Evolutionary conservation across 2,329 filamentous ascomycete genomes (phyloP), one percentile per base, ranked within the genome.

Genomic region (Colletotrichum phormii): DNA sequence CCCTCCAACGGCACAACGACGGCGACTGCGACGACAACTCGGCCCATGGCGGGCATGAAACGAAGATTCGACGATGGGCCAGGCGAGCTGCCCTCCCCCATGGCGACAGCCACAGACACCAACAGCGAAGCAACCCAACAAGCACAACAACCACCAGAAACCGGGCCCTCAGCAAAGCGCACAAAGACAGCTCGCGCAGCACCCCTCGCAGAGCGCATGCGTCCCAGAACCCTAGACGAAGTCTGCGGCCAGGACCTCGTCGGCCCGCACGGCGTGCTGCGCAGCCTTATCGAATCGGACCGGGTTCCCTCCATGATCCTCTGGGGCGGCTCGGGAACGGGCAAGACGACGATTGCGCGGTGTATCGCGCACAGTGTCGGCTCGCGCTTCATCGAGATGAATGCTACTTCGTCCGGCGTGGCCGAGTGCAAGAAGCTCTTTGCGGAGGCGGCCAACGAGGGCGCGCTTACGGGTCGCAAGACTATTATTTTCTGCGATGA

Each of bases 401-500:
- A 98, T 82, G 96, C 95, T 74, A 98, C 96, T 2, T 95, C 91
- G 76, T 93, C 92, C 7, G 96, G 95, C 1, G 94, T 98, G 22
- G 91, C 89, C 29, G 96, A 98, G 81, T 95, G 93, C 87, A 98
- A 98, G 84, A 97, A 95, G 86, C 88, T 98, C 67, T 98, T 98
- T 78, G 86, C 87, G 26, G 95, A 98, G 76, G 95, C 97, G 0
- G 91, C 90, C 72, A 94, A 91, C 78, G 97, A 98, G 80, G 84
- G 95, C 59, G 85, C 87, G 1, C 85, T 98, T 64, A 97, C 95
- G 0, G 96, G 96, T 1, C 89, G 95, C 74, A 96, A 94, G 84
- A 98, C 97, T 0, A 97, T 99, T 75, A 91, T 99, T 75, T 99
- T 99, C 81, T 98, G 96, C 84, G 97, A 99, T 84, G 97, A 98